Conservation (phyloP, 2,329 filamentous ascomycete species). For the Dactylonectria macrodidyma region DNA sequence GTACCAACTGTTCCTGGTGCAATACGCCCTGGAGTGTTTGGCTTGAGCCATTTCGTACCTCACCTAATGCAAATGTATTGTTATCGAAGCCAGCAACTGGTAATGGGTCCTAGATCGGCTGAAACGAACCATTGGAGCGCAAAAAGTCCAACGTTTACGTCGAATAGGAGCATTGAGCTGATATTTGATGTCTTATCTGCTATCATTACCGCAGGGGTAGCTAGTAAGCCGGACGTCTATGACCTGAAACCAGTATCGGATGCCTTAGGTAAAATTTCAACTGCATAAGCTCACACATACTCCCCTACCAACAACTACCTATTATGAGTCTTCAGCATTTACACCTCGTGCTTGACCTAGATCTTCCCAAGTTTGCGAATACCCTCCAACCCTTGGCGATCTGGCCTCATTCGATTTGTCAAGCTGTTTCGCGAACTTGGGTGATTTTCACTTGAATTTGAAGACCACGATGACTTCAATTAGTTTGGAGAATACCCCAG, state of each 20-base stretch:
- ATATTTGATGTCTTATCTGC: neutral
- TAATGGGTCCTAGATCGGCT: too few relatives aligned
- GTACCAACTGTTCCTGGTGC: too few relatives aligned
- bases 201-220: neutral
- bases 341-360: slow-evolving; percentile 7
- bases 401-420: slow-evolving; percentile 9
- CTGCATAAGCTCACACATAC: slow-evolving; percentile 19
- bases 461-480: neutral
- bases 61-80: too few relatives aligned
- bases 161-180: neutral
- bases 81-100: too few relatives aligned
- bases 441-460: slow-evolving; percentile 8
- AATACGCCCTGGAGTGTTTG: too few relatives aligned
- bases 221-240: neutral
- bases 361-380: neutral
- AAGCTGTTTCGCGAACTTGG: slow-evolving; percentile 1
- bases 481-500: neutral
- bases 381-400: neutral
- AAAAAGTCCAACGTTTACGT: neutral
- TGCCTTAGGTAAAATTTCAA: slow-evolving; percentile 9
- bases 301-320: slow-evolving; percentile 2
- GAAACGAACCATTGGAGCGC: slow-evolving; percentile 1
- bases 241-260: slow-evolving; percentile 13
- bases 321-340: slow-evolving; percentile 14
- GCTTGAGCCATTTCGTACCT: too few relatives aligned